Evolutionary conservation across 1,284 basidiomycete species (phyloP).

Genomic region (Ustilago loliicola): DNA sequence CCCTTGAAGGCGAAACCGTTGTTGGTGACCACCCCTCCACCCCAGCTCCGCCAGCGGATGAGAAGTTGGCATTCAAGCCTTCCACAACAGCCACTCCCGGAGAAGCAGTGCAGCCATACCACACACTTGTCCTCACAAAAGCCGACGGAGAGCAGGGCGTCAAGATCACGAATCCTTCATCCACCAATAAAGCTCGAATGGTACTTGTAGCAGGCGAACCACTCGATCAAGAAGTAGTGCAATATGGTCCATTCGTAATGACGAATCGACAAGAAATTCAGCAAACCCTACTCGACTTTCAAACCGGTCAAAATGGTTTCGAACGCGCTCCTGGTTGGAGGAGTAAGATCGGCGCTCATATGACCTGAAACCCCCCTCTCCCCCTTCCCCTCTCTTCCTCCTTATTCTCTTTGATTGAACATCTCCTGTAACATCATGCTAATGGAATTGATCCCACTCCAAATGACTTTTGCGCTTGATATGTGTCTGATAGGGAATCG

Average conservation of each 20-base stretch:
- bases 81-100: conserved; percentile 2
- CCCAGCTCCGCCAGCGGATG: conserved; percentile 10
- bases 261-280: conserved; percentile 83
- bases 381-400: no score
- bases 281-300: conserved; percentile 86
- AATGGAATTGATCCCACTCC: conserved; percentile 13
- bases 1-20: conserved; percentile 73
- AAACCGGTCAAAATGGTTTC: conserved; percentile 84
- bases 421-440: not conserved
- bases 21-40: conserved; percentile 71
- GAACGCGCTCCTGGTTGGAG: conserved; percentile 90
- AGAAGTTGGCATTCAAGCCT: conserved; percentile 4
- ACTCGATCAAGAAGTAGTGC: conserved; percentile 86
- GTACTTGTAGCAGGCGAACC: conserved; percentile 83
- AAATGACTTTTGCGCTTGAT: conserved; percentile 10
- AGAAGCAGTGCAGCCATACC: conserved; percentile 75
- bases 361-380: conserved; percentile 9
- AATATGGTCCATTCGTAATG: conserved; percentile 85
- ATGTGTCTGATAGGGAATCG: conserved; percentile 7
- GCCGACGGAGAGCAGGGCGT: conserved; percentile 78
- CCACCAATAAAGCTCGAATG: conserved; percentile 37
- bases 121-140: conserved; percentile 78
- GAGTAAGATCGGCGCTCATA: conserved; percentile 76
- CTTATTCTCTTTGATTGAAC: not conserved
- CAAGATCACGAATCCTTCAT: conserved; percentile 73